Evolutionary conservation across 208 protist species (phyloP).

Genomic region (Trypanosomatidae sp.): DNA sequence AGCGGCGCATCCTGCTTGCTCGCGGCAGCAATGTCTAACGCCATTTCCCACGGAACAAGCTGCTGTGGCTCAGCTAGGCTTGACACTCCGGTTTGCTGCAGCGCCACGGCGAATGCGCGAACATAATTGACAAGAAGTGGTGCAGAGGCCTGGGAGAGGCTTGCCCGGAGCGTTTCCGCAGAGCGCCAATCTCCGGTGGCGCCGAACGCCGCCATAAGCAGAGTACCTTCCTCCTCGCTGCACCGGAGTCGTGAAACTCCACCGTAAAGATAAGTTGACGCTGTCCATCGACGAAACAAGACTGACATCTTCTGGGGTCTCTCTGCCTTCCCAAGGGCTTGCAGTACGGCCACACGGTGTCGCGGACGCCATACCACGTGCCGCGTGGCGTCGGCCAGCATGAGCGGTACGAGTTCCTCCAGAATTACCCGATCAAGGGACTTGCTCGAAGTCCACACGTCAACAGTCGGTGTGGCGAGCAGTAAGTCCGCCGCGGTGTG

Average conservation of each 20-base stretch:
- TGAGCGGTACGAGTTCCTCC: slow-evolving; percentile 27
- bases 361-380: slow-evolving; percentile 21
- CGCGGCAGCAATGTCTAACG: slow-evolving; percentile 14
- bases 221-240: slow-evolving; percentile 9
- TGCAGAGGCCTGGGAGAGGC: neutral
- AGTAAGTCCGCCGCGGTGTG: slow-evolving; percentile 52
- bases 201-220: slow-evolving; percentile 25
- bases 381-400: slow-evolving; percentile 25
- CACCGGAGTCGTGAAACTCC: slow-evolving; percentile 2
- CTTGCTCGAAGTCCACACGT: neutral
- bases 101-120: slow-evolving; percentile 10
- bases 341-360: slow-evolving; percentile 23
- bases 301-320: slow-evolving; percentile 3
- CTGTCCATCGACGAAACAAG: slow-evolving; percentile 18
- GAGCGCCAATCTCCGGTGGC: slow-evolving; percentile 24
- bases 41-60: slow-evolving; percentile 27
- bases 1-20: slow-evolving; percentile 1
- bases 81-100: neutral
- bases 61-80: neutral
- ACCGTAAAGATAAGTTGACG: neutral
- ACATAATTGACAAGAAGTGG: slow-evolving; percentile 20
- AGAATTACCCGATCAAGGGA: slow-evolving; percentile 4
- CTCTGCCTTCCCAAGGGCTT: slow-evolving; percentile 3
- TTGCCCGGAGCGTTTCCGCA: slow-evolving; percentile 18
- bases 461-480: slow-evolving; percentile 12